A percentile compares a stretch with the other conserved stretches of the same genome.
phyloP scores from a whole-genome alignment of 108 stramenopile genomes.

The Nannochloropsis granulata region DNA sequence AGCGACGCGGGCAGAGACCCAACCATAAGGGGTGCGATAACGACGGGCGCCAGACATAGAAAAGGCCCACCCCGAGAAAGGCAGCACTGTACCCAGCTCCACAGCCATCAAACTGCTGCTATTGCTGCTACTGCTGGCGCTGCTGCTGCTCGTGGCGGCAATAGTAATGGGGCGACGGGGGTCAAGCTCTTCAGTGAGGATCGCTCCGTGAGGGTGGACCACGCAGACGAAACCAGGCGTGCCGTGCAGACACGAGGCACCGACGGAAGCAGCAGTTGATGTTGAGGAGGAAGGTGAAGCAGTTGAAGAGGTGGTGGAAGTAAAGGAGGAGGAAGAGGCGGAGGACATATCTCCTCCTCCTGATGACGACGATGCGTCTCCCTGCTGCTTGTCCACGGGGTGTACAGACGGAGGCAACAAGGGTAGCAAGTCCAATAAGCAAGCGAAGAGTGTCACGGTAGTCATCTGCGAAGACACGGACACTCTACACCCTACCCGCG shows the following conservation, averaged over 20 bases:
- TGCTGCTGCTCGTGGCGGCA: background rate
- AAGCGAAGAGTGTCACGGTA: background rate
- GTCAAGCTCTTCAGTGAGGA: background rate
- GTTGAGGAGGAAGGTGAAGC: too few relatives aligned
- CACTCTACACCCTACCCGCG: background rate
- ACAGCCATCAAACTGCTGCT: background rate
- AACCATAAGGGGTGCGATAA: background rate
- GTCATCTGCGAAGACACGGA: background rate
- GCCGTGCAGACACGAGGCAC: background rate
- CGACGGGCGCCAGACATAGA: background rate
- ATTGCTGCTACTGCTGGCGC: background rate
- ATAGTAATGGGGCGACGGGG: background rate
- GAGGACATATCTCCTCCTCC: background rate
- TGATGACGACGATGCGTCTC: background rate
- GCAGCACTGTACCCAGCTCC: background rate
- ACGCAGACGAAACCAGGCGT: background rate
- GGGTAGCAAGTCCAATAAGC: background rate
- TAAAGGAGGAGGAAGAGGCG: too few relatives aligned
- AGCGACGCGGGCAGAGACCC: background rate
- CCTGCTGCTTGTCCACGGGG: background rate
- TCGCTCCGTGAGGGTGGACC: background rate
- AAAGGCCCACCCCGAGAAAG: background rate
- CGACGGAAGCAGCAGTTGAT: too few relatives aligned
- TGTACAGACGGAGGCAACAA: background rate
- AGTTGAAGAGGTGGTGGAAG: too few relatives aligned